Percentiles rank a stretch among this genome's conserved stretches.
These are phyloP conservation scores for Yarrowia sp. DNA, from an alignment of 805 yeast species.

Conservation along the genomic window DNA sequence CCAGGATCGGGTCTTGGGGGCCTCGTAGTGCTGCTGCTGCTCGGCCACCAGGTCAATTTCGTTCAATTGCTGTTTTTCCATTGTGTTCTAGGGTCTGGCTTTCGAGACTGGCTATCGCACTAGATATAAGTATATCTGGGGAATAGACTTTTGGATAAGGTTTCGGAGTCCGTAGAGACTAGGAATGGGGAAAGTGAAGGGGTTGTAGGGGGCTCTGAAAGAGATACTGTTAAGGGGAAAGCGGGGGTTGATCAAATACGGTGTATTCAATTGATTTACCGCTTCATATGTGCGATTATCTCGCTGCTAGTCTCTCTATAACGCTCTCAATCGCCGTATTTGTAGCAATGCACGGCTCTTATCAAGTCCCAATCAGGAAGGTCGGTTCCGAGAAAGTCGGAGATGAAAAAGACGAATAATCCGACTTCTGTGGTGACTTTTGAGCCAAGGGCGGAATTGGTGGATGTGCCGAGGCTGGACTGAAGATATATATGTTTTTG, in stretches of 20 bases:
- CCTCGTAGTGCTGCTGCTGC: constrained; percentile 16
- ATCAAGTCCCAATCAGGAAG: constrained; percentile 20
- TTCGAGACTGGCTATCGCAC: constrained; percentile 5
- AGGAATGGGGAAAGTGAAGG: not conserved
- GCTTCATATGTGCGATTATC: too few species aligned
- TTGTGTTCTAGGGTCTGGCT: not conserved
- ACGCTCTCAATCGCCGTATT: not conserved
- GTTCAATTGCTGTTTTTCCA: constrained; percentile 34
- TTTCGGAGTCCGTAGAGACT: constrained; percentile 5
- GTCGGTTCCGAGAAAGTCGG: constrained; percentile 21
- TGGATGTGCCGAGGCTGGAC: too few species aligned
- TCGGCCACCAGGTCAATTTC: not conserved
- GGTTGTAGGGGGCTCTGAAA: not conserved
- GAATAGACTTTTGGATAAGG: not conserved
- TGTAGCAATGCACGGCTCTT: constrained; percentile 15
- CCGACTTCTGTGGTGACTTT: too few species aligned
- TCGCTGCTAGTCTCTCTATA: not conserved
- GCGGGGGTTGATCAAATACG: not conserved
- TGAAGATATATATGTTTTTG: too few species aligned
- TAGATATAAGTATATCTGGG: constrained; percentile 22
- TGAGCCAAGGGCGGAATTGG: too few species aligned
- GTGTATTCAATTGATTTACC: too few species aligned
- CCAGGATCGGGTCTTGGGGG: constrained; percentile 19
- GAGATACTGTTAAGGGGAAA: too few species aligned
- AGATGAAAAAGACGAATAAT: not conserved